These are phyloP conservation scores for Globisporangium echinulatum DNA, from an alignment of 352 stramenopile genomes.

Conservation along the genomic window DNA sequence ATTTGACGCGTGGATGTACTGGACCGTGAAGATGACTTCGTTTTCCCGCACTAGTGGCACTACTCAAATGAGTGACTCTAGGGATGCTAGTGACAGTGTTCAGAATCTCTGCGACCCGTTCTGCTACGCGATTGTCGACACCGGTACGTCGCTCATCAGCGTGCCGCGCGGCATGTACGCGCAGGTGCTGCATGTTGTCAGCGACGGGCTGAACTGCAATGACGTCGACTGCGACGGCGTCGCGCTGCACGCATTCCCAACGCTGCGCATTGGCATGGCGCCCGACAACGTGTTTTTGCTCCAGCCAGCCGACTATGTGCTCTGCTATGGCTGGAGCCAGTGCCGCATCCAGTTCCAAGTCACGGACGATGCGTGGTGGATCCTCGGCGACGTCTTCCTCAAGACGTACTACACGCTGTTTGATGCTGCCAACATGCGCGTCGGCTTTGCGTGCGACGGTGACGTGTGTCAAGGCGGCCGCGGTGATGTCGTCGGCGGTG, in stretches of 20 bases:
- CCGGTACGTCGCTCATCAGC: slow-evolving; percentile 82
- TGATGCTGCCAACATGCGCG: slow-evolving; percentile 79
- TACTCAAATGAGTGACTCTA: neutral
- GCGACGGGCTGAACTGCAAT: slow-evolving; percentile 49
- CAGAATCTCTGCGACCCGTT: slow-evolving; percentile 68
- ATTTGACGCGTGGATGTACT: slow-evolving; percentile 81
- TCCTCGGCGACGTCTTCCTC: slow-evolving; percentile 87
- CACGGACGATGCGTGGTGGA: slow-evolving; percentile 79
- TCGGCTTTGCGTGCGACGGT: slow-evolving; percentile 84
- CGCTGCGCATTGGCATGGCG: slow-evolving; percentile 72
- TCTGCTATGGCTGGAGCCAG: slow-evolving; percentile 63
- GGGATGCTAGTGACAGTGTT: neutral
- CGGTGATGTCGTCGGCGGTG: slow-evolving; percentile 54
- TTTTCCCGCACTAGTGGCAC: slow-evolving; percentile 20
- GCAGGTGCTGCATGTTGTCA: slow-evolving; percentile 57
- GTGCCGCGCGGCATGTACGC: slow-evolving; percentile 67
- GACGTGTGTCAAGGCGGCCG: slow-evolving; percentile 68
- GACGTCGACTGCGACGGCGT: slow-evolving; percentile 60
- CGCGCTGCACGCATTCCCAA: slow-evolving; percentile 47
- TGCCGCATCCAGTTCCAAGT: slow-evolving; percentile 80
- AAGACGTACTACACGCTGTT: slow-evolving; percentile 92
- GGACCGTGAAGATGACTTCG: slow-evolving; percentile 73
- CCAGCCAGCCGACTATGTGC: slow-evolving; percentile 72
- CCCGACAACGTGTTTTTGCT: slow-evolving; percentile 83
- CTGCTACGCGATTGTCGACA: slow-evolving; percentile 87